These are phyloP conservation scores for Somion occarium DNA, from an alignment of 1,284 basidiomycete species.

Conservation along the genomic window DNA sequence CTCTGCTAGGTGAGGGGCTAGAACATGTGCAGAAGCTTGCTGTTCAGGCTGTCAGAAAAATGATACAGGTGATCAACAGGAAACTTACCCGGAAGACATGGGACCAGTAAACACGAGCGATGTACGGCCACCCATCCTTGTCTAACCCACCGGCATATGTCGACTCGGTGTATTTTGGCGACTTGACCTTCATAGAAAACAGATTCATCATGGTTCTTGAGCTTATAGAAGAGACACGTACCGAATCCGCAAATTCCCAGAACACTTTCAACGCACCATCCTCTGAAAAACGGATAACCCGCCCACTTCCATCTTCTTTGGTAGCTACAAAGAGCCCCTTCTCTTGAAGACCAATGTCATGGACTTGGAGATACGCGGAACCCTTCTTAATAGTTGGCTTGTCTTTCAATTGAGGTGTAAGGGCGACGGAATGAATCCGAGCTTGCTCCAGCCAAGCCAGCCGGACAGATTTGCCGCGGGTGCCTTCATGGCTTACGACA, in stretches of 20 bases:
- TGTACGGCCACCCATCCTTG: conserved; percentile 49
- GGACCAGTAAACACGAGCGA: conserved; percentile 77
- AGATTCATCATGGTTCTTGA: conserved; percentile 3
- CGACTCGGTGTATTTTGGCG: conserved; percentile 39
- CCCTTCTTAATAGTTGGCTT: conserved; percentile 41
- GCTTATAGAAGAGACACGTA: conserved; percentile 36
- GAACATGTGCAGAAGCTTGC: conserved; percentile 54
- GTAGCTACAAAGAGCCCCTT: conserved; percentile 51
- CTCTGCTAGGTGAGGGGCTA: conserved; percentile 47
- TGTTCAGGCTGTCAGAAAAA: conserved; percentile 15
- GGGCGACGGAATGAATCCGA: conserved; percentile 45
- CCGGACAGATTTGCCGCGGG: conserved; percentile 27
- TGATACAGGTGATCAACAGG: conserved; percentile 3
- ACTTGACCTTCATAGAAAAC: conserved; percentile 28
- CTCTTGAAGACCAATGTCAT: conserved; percentile 49
- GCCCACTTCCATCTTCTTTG: conserved; percentile 48
- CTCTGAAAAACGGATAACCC: conserved; percentile 45
- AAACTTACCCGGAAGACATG: conserved; percentile 47
- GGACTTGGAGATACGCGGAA: conserved; percentile 39
- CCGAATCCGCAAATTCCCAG: conserved; percentile 57
- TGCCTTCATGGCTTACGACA: conserved; percentile 25
- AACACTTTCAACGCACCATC: conserved; percentile 39
- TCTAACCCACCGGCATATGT: conserved; percentile 61
- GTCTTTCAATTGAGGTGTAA: conserved; percentile 50
- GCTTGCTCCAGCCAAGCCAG: conserved; percentile 69